phyloP scores from a whole-genome alignment of 2,329 filamentous ascomycete genomes.

The Diplocarpon mali region DNA sequence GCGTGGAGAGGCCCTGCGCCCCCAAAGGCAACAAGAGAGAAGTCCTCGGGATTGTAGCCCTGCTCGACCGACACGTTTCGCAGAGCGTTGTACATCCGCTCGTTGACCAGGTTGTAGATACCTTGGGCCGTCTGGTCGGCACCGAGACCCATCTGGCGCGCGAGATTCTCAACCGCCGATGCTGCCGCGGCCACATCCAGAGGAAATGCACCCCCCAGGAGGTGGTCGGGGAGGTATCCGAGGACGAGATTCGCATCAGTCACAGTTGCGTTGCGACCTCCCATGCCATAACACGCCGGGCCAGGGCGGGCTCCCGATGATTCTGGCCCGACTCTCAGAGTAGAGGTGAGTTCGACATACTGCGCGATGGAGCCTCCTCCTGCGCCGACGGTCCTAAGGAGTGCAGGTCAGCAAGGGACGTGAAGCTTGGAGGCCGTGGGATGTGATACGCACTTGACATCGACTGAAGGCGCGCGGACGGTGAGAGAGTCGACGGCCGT shows the following conservation, averaged over 20 bases:
- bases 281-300: background rate
- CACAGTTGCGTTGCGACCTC: background rate
- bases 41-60: background rate
- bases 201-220: background rate
- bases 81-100: background rate
- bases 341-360: background rate
- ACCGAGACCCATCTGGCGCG: background rate
- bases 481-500: background rate
- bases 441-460: too few relatives aligned
- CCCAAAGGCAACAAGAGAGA: background rate
- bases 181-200: background rate
- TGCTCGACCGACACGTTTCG: background rate
- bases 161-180: background rate
- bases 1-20: background rate
- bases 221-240: background rate
- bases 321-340: background rate
- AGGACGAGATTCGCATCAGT: background rate
- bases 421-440: too few relatives aligned
- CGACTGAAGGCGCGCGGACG: background rate
- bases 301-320: background rate
- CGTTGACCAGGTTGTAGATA: background rate
- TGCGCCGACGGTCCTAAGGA: background rate
- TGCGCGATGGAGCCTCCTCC: background rate
- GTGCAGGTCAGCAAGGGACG: too few relatives aligned
- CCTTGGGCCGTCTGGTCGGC: background rate